Conservation (phyloP, 305 asterid genomes). For the Coffea humblotiana region DNA sequence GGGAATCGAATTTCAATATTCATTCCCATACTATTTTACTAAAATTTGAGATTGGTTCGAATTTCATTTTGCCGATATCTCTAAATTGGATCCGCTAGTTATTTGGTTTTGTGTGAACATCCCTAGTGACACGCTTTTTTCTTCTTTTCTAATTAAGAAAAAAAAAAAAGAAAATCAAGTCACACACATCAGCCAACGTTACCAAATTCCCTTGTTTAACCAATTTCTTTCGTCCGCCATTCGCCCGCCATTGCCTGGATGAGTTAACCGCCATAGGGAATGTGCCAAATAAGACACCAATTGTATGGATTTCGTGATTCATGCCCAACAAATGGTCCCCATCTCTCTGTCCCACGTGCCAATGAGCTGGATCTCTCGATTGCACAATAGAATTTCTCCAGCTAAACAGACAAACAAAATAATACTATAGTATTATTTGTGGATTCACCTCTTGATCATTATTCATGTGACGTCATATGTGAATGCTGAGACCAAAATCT, state of each 20-base stretch:
- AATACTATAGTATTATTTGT: neutral
- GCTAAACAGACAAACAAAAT: neutral
- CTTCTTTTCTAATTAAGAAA: no score
- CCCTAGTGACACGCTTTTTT: no score
- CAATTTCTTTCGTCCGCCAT: neutral
- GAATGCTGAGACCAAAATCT: conserved; percentile 25
- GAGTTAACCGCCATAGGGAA: no score
- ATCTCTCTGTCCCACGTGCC: neutral
- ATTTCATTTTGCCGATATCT: no score
- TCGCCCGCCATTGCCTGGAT: no score
- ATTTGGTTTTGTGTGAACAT: no score
- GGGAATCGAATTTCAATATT: no score
- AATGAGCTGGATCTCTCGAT: neutral
- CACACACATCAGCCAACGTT: no score
- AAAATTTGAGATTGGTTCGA: no score
- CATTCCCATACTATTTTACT: no score
- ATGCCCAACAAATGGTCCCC: neutral
- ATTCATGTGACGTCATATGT: conserved; percentile 5
- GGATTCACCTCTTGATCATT: conserved; percentile 22
- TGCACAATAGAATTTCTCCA: neutral
- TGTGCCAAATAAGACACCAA: neutral
- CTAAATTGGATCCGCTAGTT: no score
- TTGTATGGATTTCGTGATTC: neutral
- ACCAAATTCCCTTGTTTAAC: neutral
- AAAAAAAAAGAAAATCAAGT: no score